Conservation (phyloP, 176 grass and related monocot genomes). For the Juncus effusus region DNA sequence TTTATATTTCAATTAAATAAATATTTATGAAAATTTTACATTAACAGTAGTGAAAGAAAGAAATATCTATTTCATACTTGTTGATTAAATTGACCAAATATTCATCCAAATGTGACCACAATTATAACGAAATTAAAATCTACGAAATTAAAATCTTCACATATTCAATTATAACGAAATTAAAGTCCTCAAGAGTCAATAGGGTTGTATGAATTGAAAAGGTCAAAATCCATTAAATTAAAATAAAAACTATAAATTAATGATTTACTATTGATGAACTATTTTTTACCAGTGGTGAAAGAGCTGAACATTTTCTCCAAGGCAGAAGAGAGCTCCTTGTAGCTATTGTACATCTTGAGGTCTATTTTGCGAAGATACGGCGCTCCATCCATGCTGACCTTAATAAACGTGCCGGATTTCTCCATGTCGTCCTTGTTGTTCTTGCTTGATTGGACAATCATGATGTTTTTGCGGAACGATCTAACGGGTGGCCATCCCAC, state of each 20-base stretch:
- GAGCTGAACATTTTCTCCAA: slow-evolving; percentile 87
- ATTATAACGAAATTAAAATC: too few relatives aligned
- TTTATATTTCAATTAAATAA: not conserved
- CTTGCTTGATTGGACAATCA: slow-evolving; percentile 68
- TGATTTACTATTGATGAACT: too few relatives aligned
- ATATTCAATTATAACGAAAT: too few relatives aligned
- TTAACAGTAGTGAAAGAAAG: not conserved
- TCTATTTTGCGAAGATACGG: slow-evolving; percentile 95
- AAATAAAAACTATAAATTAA: too few relatives aligned
- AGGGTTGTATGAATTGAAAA: too few relatives aligned
- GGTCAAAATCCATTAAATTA: too few relatives aligned
- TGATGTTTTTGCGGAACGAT: slow-evolving; percentile 86
- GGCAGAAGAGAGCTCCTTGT: slow-evolving; percentile 79
- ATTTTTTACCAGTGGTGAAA: slow-evolving; percentile 48
- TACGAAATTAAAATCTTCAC: too few relatives aligned
- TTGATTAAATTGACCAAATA: not conserved
- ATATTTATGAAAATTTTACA: not conserved
- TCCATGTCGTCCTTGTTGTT: slow-evolving; percentile 55
- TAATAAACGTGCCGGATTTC: slow-evolving; percentile 51
- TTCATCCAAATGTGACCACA: not conserved
- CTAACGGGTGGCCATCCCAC: slow-evolving; percentile 97
- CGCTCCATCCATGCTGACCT: slow-evolving; percentile 97
- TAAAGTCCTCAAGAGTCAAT: too few relatives aligned
- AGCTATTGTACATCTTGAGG: slow-evolving; percentile 82
- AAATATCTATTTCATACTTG: not conserved